Conservation (phyloP, 768 basidiomycete species). For the Boletus sensibilis region DNA sequence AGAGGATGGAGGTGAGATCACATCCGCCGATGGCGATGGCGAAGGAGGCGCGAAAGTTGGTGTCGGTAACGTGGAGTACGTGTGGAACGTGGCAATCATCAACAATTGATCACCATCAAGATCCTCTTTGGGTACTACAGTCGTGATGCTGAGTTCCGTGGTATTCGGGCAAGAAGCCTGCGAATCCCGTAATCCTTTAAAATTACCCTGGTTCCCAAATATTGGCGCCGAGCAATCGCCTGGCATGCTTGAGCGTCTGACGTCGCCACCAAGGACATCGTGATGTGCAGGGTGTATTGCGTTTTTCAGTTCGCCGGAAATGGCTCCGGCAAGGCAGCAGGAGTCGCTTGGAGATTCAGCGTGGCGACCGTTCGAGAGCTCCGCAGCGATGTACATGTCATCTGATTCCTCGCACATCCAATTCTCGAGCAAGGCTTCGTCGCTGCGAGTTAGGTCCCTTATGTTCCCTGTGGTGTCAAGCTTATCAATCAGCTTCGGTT, state of each 20-base stretch:
- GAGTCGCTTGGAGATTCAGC: slow-evolving; percentile 1
- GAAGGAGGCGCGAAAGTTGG: slow-evolving; percentile 32
- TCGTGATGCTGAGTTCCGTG: slow-evolving; percentile 12
- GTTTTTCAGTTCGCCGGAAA: background rate
- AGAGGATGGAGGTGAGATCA: slow-evolving; percentile 22
- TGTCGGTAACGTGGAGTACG: slow-evolving; percentile 28
- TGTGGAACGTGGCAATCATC: slow-evolving; percentile 19
- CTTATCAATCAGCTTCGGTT: background rate
- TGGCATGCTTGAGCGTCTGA: background rate
- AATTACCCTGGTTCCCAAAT: slow-evolving; percentile 1
- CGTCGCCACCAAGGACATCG: background rate
- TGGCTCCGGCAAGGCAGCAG: background rate
- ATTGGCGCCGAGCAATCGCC: background rate
- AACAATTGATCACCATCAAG: slow-evolving; percentile 16
- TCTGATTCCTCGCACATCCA: slow-evolving; percentile 4
- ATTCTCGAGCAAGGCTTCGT: slow-evolving; percentile 1
- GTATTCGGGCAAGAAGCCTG: slow-evolving; percentile 13
- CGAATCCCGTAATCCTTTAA: slow-evolving; percentile 13
- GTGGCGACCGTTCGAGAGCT: background rate
- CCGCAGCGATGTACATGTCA: background rate
- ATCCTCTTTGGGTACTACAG: slow-evolving; percentile 15
- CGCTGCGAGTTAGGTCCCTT: background rate
- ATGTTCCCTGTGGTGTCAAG: background rate
- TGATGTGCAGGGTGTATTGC: background rate
- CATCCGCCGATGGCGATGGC: slow-evolving; percentile 28